A percentile compares a stretch with the other conserved stretches of the same genome.
Evolutionary conservation across 805 yeast genomes (phyloP).

Genomic region (Wickerhamiella cacticola): DNA sequence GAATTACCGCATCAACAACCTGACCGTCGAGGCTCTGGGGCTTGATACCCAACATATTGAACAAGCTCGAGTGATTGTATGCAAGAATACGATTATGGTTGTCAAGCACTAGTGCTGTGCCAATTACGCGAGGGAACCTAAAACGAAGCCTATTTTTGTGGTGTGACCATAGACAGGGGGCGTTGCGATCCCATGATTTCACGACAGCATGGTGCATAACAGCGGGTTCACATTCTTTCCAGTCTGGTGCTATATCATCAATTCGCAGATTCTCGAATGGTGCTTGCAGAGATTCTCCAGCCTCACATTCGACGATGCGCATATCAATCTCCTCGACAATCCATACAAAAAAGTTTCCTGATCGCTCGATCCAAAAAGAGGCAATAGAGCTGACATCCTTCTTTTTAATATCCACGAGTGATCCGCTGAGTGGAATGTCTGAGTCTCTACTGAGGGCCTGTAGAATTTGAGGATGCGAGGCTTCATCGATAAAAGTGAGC

Average conservation of each 20-base stretch:
- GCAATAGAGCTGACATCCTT: slow-evolving; percentile 67
- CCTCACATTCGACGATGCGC: slow-evolving; percentile 6
- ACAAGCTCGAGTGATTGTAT: slow-evolving; percentile 20
- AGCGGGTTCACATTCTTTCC: neutral
- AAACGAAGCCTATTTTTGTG: slow-evolving; percentile 1
- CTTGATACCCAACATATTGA: slow-evolving; percentile 17
- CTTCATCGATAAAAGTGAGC: slow-evolving; percentile 43
- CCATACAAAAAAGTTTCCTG: slow-evolving; percentile 58
- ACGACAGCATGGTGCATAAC: slow-evolving; percentile 6
- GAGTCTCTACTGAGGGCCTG: neutral
- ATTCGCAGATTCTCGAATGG: neutral
- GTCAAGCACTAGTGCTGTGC: slow-evolving; percentile 15
- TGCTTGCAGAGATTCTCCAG: neutral
- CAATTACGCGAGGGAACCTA: slow-evolving; percentile 13
- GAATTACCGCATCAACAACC: slow-evolving; percentile 18
- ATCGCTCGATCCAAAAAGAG: slow-evolving; percentile 74
- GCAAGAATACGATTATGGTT: slow-evolving; percentile 45
- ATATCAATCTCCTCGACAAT: slow-evolving; percentile 65
- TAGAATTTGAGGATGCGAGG: neutral
- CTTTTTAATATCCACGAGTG: slow-evolving; percentile 65
- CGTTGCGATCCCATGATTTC: slow-evolving; percentile 8
- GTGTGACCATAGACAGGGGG: slow-evolving; percentile 12
- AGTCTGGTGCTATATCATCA: neutral
- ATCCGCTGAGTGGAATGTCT: slow-evolving; percentile 39
- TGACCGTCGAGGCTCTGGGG: slow-evolving; percentile 13